Conservation (phyloP, 148 eudicot species). For the Rhododendron vialii region DNA sequence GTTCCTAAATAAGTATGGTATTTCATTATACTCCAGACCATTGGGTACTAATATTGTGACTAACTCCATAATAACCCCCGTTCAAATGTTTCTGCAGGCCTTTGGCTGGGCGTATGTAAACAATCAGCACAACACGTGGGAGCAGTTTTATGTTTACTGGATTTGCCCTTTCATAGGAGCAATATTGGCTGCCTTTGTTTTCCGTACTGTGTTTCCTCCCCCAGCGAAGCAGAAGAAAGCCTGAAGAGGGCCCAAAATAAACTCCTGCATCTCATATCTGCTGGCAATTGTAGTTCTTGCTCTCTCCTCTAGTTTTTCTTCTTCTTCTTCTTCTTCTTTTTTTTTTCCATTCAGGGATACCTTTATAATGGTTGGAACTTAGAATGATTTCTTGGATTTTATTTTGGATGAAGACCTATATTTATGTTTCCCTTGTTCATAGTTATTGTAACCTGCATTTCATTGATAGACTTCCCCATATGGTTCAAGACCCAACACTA, state of each 20-base stretch:
- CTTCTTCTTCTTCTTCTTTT: too few species aligned
- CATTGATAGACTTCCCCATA: background rate
- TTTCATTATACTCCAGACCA: background rate
- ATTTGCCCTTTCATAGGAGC: constrained; percentile 84
- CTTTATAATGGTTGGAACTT: background rate
- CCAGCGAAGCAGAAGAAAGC: constrained; percentile 45
- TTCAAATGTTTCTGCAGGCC: constrained; percentile 50
- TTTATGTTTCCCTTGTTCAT: background rate
- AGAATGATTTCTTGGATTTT: background rate
- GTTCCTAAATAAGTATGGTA: background rate
- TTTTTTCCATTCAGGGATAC: background rate
- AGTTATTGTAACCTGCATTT: background rate
- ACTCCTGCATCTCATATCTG: background rate
- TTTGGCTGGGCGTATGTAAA: constrained; percentile 90
- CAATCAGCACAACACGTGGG: constrained; percentile 79
- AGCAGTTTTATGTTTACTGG: constrained; percentile 89
- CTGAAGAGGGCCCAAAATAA: constrained; percentile 6
- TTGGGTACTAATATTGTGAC: background rate
- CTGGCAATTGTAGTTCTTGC: background rate
- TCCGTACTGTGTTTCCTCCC: constrained; percentile 53
- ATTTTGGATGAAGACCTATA: background rate
- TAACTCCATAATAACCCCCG: background rate
- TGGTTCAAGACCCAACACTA: background rate
- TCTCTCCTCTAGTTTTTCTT: background rate
- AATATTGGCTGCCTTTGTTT: constrained; percentile 65